Conservation (phyloP, 805 yeast genomes). For the Scheffersomyces ergatensis region DNA sequence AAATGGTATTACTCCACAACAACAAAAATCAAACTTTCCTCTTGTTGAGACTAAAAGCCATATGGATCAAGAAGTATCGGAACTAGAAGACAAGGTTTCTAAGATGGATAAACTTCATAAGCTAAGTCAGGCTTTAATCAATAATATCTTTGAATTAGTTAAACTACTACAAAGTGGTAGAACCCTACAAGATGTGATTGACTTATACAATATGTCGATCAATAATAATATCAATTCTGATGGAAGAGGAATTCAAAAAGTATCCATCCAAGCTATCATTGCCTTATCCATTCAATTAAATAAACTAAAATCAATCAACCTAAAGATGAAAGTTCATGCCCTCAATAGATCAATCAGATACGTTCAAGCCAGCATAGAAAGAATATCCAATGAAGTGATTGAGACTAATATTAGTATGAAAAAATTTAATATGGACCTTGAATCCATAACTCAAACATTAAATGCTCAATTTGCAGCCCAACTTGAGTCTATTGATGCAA, state of each 20-base stretch:
- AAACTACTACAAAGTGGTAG: background rate
- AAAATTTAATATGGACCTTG: background rate
- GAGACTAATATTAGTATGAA: background rate
- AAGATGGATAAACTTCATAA: background rate
- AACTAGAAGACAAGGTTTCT: background rate
- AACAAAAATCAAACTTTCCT: no score
- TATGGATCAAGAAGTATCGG: background rate
- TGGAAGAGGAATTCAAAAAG: slow-evolving; percentile 12
- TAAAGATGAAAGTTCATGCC: slow-evolving; percentile 12
- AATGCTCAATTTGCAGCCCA: background rate
- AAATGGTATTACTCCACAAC: no score
- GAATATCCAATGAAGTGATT: background rate
- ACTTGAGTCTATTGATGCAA: slow-evolving; percentile 5
- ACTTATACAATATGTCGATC: background rate
- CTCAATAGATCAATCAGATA: slow-evolving; percentile 5
- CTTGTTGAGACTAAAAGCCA: no score
- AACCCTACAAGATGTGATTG: background rate
- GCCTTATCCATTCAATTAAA: slow-evolving; percentile 27
- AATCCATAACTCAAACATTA: background rate
- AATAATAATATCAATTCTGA: background rate
- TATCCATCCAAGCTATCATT: slow-evolving; percentile 15
- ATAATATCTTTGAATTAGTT: background rate
- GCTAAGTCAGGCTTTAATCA: background rate
- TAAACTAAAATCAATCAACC: slow-evolving; percentile 20
- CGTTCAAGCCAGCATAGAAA: slow-evolving; percentile 4